Evolutionary conservation across 1,284 basidiomycete genomes (phyloP).

Genomic region (Apiotrichum akiyoshidainum): DNA sequence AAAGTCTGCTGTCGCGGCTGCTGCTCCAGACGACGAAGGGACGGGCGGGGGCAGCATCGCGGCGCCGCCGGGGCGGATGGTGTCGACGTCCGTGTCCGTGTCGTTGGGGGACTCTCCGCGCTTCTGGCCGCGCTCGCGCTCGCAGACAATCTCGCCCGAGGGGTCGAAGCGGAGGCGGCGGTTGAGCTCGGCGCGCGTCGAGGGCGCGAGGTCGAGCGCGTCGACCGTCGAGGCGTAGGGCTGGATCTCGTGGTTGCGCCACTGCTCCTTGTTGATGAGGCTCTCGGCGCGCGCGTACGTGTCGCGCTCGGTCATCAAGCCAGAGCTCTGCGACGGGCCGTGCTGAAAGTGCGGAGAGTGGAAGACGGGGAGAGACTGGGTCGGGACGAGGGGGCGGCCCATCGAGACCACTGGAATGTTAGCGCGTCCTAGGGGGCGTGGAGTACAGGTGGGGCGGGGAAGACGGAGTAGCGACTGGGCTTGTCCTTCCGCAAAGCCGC

Average conservation of each 20-base stretch:
- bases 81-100: slow-evolving; percentile 5
- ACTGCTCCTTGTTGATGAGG: slow-evolving; percentile 32
- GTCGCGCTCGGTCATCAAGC: slow-evolving; percentile 19
- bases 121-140: slow-evolving; percentile 17
- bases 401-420: slow-evolving; percentile 21
- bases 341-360: slow-evolving; percentile 14
- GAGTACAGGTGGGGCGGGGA: no score
- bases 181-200: slow-evolving; percentile 1
- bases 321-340: no score
- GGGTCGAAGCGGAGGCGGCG: slow-evolving; percentile 21
- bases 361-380: slow-evolving; percentile 34
- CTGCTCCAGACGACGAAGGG: not conserved
- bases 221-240: slow-evolving; percentile 23
- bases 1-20: slow-evolving; percentile 29
- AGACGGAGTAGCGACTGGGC: no score
- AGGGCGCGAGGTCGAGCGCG: slow-evolving; percentile 16
- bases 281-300: slow-evolving; percentile 22
- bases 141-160: slow-evolving; percentile 20
- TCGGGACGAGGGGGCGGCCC: slow-evolving; percentile 34
- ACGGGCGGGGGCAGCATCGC: not conserved
- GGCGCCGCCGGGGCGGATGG: not conserved
- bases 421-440: not conserved
- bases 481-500: no score
- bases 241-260: slow-evolving; percentile 30
- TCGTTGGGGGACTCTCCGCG: slow-evolving; percentile 1